A percentile compares a stretch with the other conserved stretches of the same genome.
phyloP scores from a whole-genome alignment of 176 grass and related monocot species.

The Carex pumila region DNA sequence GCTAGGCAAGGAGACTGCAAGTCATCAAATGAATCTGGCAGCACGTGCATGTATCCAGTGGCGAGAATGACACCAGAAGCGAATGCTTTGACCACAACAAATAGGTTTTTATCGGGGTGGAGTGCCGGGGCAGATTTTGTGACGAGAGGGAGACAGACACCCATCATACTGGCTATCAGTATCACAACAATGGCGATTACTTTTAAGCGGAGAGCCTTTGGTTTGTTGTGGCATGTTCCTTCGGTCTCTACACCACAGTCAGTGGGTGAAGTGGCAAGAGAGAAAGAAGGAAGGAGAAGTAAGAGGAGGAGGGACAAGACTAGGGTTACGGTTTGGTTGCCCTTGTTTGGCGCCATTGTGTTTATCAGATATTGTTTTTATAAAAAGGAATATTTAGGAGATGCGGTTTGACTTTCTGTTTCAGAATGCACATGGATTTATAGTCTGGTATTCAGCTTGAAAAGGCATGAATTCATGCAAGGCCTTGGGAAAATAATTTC shows the following conservation, averaged over 20 bases:
- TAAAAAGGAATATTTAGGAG: neutral
- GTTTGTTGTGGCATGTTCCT: constrained; percentile 29
- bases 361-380: neutral
- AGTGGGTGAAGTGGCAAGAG: neutral
- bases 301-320: neutral
- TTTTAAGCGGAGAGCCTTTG: constrained; percentile 54
- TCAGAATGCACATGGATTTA: constrained; percentile 1
- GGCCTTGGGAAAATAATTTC: neutral
- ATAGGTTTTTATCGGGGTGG: constrained; percentile 53
- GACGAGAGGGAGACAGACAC: constrained; percentile 55
- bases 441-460: neutral
- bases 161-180: constrained; percentile 41
- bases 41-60: constrained; percentile 79
- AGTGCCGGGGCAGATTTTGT: constrained; percentile 48
- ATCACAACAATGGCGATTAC: constrained; percentile 48
- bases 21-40: constrained; percentile 63
- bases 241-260: neutral
- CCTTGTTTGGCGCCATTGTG: neutral
- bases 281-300: neutral
- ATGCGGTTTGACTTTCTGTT: neutral
- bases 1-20: constrained; percentile 24
- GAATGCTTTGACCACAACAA: constrained; percentile 78
- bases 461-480: constrained; percentile 9
- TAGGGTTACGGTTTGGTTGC: constrained; percentile 16
- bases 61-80: constrained; percentile 86